Evolutionary conservation across 2,329 filamentous ascomycete species (phyloP).

Genomic region (Alternaria conjuncta): DNA sequence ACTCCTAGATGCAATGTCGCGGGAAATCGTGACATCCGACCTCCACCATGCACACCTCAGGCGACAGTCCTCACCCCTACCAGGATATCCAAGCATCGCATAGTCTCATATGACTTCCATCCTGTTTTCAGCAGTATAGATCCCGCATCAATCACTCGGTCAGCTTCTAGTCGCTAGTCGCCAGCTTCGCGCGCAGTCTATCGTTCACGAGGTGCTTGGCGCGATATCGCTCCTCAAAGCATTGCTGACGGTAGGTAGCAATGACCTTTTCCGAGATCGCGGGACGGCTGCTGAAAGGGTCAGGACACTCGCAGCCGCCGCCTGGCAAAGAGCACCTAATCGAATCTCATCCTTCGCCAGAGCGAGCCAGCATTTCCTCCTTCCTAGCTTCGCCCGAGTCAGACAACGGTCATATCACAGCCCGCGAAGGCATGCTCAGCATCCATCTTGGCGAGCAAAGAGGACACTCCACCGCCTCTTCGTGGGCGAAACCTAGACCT

Average conservation of each 20-base stretch:
- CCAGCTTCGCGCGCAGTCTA: constrained; percentile 32
- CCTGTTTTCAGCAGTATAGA: constrained; percentile 43
- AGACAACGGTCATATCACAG: constrained; percentile 14
- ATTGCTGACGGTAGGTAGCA: constrained; percentile 33
- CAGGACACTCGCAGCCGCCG: constrained; percentile 39
- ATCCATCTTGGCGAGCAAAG: constrained; percentile 33
- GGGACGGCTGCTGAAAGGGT: constrained; percentile 44
- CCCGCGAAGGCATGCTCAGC: constrained; percentile 35
- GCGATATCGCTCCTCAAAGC: constrained; percentile 6
- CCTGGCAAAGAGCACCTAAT: constrained; percentile 26
- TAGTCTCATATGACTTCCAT: constrained; percentile 49
- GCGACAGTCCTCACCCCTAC: constrained; percentile 30
- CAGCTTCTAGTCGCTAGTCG: constrained; percentile 35
- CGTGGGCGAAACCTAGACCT: constrained; percentile 50
- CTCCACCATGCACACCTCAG: constrained; percentile 29
- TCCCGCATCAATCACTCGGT: constrained; percentile 44
- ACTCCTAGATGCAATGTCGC: not conserved
- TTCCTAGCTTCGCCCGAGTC: constrained; percentile 16
- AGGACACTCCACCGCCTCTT: constrained; percentile 29
- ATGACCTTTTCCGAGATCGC: constrained; percentile 39
- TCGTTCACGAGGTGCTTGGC: constrained; percentile 25
- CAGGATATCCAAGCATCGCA: constrained; percentile 47
- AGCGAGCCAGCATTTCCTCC: constrained; percentile 19
- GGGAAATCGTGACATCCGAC: constrained; percentile 8
- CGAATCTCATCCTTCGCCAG: constrained; percentile 22